A percentile compares a stretch with the other conserved stretches of the same genome.
phyloP scores from a whole-genome alignment of 1,139 yeast species.

The Scheffersomyces illinoinensis region DNA sequence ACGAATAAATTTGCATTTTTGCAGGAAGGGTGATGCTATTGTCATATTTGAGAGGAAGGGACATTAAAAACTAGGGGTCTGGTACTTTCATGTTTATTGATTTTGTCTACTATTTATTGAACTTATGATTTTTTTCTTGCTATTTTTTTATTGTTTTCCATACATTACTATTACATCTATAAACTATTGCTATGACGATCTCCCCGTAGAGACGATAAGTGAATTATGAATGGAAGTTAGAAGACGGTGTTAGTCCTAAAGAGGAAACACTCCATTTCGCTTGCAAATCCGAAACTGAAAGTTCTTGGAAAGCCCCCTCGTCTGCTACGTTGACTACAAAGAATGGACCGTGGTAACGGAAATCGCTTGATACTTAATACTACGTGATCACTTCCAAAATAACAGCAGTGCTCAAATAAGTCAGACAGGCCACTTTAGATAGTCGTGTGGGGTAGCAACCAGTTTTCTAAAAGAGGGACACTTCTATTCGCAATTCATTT shows the following conservation, averaged over 20 bases:
- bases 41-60: not conserved
- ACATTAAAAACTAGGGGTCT: not conserved
- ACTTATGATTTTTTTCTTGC: not conserved
- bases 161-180: not conserved
- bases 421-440: not conserved
- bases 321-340: not conserved
- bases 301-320: not conserved
- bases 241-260: not conserved
- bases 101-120: not conserved
- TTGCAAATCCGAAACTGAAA: not conserved
- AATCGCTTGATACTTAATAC: not conserved
- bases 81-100: not conserved
- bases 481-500: not conserved
- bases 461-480: not conserved
- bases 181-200: not conserved
- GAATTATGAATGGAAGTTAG: no score
- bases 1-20: not conserved
- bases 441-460: not conserved
- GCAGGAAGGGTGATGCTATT: not conserved
- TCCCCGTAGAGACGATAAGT: not conserved
- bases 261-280: not conserved
- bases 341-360: not conserved
- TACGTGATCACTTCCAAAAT: not conserved
- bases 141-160: not conserved
- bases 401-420: not conserved